Percentiles rank a stretch among this genome's conserved stretches.
These are phyloP conservation scores for Zygosaccharomyces sapae DNA, from an alignment of 1,139 yeast species.

Conservation along the genomic window DNA sequence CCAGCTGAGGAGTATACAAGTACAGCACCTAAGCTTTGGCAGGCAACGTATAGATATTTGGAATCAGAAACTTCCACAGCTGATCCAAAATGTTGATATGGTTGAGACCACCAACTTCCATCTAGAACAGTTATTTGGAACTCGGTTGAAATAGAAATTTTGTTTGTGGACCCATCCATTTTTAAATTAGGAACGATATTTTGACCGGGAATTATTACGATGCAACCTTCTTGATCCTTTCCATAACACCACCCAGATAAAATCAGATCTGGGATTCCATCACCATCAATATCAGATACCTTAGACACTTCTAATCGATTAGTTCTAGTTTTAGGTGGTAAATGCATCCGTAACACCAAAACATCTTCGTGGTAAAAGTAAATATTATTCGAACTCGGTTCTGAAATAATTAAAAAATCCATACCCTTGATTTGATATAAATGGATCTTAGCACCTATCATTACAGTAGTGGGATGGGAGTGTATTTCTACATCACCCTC, in stretches of 20 bases:
- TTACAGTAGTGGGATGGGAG: slow-evolving; percentile 20
- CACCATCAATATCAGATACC: slow-evolving; percentile 37
- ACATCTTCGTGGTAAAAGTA: slow-evolving; percentile 24
- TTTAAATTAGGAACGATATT: slow-evolving; percentile 22
- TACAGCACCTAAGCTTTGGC: slow-evolving; percentile 38
- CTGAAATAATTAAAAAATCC: slow-evolving; percentile 37
- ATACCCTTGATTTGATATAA: slow-evolving; percentile 24
- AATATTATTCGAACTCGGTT: slow-evolving; percentile 38
- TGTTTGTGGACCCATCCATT: slow-evolving; percentile 8
- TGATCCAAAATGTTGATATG: slow-evolving; percentile 42
- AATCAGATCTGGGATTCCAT: slow-evolving; percentile 42
- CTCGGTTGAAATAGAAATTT: slow-evolving; percentile 18
- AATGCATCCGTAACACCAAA: slow-evolving; percentile 26
- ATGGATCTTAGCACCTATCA: slow-evolving; percentile 37
- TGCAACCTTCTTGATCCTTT: slow-evolving; percentile 43
- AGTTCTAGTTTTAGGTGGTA: slow-evolving; percentile 14
- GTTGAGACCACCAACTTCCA: slow-evolving; percentile 17
- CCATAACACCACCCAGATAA: slow-evolving; percentile 43
- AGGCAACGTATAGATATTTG: slow-evolving; percentile 32
- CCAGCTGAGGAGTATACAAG: slow-evolving; percentile 24
- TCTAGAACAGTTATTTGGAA: slow-evolving; percentile 11
- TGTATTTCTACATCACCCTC: neutral
- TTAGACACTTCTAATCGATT: slow-evolving; percentile 19
- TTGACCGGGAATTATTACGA: slow-evolving; percentile 40
- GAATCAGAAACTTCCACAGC: slow-evolving; percentile 29